Base-by-base conservation (phyloP, 1,284 basidiomycete species). In the Schizophyllum commune region DNA sequence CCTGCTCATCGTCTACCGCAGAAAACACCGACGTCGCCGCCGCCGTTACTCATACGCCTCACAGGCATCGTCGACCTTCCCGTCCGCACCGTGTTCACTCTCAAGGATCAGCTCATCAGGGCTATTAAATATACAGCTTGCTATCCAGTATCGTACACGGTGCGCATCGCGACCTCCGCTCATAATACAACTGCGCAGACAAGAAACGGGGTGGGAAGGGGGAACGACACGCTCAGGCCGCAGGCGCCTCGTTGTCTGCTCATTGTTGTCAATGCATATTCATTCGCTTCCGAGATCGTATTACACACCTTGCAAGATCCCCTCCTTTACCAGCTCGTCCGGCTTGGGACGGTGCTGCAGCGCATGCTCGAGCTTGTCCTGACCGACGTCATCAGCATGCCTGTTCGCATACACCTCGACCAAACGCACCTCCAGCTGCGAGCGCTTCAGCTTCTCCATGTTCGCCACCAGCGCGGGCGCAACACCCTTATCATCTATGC, bases 381-480 rank as follows among this genome's bases (percentile, higher is more conserved):
- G 5, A 2, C 27, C 27, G 27, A 27, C 89, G 68, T 58, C 56
- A 56, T 19, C 52, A 52, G 15, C 68, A 75, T 64, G 57, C 86
- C 88, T 78, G n/a, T 27, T 2, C 27, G 27, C 27, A 27, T 27
- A 27, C 27, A 27, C 27, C 27, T 27, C 27, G 27, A 27, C 27
- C 27, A 5, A 5, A 27, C 27, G 27, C 27, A 27, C 27, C 27
- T 86, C 83, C 52, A 89, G 79, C 72, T 88, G 88, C 47, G 84
- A 83, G 62, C 83, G 77, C 71, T 88, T 79, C 60, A 92, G 74
- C 62, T 83, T 82, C 61, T 84, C 83, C 68, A 80, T 81, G 61
- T 84, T 84, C 33, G 86, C 89, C 66, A 88, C 80, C 55, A 89
- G 72, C n/a, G 80, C 75, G 6, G 86, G 86, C n/a, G 89, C 86